Evolutionary conservation across 768 basidiomycete species (phyloP).

Genomic region (Favolaschia claudopus): DNA sequence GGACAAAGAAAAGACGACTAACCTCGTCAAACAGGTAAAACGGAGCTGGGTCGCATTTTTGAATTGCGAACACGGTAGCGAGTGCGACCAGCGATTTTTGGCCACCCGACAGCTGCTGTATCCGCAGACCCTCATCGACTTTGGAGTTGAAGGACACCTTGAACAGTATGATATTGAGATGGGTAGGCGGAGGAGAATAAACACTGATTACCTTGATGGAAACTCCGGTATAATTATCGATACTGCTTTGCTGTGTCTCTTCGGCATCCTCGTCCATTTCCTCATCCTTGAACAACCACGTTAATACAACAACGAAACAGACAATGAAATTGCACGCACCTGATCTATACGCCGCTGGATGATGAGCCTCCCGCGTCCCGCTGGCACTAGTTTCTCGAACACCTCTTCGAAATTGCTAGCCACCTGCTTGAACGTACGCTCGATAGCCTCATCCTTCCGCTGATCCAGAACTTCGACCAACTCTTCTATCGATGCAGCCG

Average conservation of each 20-base stretch:
- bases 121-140: conserved; percentile 93
- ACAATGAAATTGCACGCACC: conserved; percentile 43
- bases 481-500: conserved; percentile 89
- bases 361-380: conserved; percentile 88
- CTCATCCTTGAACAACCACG: conserved; percentile 59
- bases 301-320: not conserved
- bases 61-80: conserved; percentile 98
- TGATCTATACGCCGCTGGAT: conserved; percentile 93
- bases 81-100: conserved; percentile 98
- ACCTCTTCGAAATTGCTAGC: conserved; percentile 97
- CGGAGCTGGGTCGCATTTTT: conserved; percentile 98
- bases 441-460: conserved; percentile 98
- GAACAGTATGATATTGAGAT: not conserved
- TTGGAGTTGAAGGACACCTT: conserved; percentile 99
- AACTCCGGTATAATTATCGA: conserved; percentile 97
- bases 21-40: conserved; percentile 99
- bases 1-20: not conserved
- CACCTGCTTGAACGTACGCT: conserved; percentile 97
- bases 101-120: conserved; percentile 96
- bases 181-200: not conserved
- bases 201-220: conserved; percentile 78
- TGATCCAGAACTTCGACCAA: conserved; percentile 94
- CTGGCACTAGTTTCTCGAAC: conserved; percentile 95
- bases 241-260: conserved; percentile 73
- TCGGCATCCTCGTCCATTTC: conserved; percentile 77